These are phyloP conservation scores for Syzygium aqueum DNA, from an alignment of 345 rosid species.

Conservation along the genomic window DNA sequence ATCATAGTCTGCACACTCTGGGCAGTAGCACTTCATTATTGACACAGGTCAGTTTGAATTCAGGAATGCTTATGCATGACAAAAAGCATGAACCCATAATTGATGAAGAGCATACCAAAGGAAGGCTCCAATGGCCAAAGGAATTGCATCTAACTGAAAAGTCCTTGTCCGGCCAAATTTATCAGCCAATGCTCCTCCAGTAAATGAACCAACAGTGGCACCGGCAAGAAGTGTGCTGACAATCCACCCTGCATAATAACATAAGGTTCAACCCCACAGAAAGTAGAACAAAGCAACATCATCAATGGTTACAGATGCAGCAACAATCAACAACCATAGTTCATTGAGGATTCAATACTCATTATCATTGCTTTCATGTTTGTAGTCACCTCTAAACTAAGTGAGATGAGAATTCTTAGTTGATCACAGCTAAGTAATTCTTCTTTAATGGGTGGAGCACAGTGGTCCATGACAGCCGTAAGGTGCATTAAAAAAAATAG, in stretches of 20 bases:
- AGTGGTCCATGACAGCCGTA: not conserved
- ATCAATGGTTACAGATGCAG: not conserved
- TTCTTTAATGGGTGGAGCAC: not conserved
- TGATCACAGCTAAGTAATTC: not conserved
- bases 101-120: conserved; percentile 43
- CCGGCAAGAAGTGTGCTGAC: conserved; percentile 96
- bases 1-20: conserved; percentile 88
- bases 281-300: not conserved
- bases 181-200: conserved; percentile 93
- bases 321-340: accelerated
- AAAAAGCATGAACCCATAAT: not conserved
- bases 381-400: not conserved
- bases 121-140: conserved; percentile 77
- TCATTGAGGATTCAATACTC: not conserved
- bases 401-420: not conserved
- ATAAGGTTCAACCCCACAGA: not conserved
- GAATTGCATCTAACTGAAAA: conserved; percentile 90
- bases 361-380: not conserved
- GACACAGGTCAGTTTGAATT: conserved; percentile 7
- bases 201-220: conserved; percentile 93
- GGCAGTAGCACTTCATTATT: conserved; percentile 67
- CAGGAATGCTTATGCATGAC: not conserved
- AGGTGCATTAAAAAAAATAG: not conserved
- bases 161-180: conserved; percentile 91
- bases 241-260: conserved; percentile 68